Conservation (phyloP, 768 basidiomycete species). For the Suillus alpinus region DNA sequence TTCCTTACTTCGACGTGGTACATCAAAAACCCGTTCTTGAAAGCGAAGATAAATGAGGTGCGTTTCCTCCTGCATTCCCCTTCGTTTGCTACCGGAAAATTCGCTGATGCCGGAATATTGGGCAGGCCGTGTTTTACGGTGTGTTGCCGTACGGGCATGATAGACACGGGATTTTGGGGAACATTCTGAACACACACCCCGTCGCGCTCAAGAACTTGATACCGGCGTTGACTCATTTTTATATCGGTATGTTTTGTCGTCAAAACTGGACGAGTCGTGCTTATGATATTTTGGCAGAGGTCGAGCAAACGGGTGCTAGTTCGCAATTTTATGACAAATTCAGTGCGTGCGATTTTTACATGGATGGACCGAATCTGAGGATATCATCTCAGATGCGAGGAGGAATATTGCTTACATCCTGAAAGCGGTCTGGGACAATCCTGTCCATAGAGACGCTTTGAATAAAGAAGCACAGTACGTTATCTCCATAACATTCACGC, state of each 20-base stretch:
- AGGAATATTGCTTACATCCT: conserved; percentile 86
- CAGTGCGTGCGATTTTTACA: conserved; percentile 49
- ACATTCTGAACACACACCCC: conserved; percentile 79
- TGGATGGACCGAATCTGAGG: conserved; percentile 5
- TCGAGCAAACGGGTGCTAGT: conserved; percentile 95
- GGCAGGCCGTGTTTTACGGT: conserved; percentile 71
- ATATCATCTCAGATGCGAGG: conserved; percentile 49
- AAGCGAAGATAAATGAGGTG: conserved; percentile 94
- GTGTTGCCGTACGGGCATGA: conserved; percentile 65
- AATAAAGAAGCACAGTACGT: conserved; percentile 72
- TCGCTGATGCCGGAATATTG: background rate
- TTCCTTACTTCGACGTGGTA: conserved; percentile 95
- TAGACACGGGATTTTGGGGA: conserved; percentile 71
- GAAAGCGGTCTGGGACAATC: conserved; percentile 90
- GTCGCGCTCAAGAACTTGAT: conserved; percentile 87
- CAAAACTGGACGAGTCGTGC: background rate
- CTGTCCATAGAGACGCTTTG: conserved; percentile 82
- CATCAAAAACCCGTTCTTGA: conserved; percentile 98
- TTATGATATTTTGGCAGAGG: conserved; percentile 54
- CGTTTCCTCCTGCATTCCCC: conserved; percentile 13
- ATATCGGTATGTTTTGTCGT: conserved; percentile 64
- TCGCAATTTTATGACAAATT: conserved; percentile 99
- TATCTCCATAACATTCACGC: background rate
- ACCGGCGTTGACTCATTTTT: conserved; percentile 89
- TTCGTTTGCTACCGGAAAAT: background rate